Evolutionary conservation across 2,329 filamentous ascomycete species (phyloP).

Genomic region (Penicillium sp.): DNA sequence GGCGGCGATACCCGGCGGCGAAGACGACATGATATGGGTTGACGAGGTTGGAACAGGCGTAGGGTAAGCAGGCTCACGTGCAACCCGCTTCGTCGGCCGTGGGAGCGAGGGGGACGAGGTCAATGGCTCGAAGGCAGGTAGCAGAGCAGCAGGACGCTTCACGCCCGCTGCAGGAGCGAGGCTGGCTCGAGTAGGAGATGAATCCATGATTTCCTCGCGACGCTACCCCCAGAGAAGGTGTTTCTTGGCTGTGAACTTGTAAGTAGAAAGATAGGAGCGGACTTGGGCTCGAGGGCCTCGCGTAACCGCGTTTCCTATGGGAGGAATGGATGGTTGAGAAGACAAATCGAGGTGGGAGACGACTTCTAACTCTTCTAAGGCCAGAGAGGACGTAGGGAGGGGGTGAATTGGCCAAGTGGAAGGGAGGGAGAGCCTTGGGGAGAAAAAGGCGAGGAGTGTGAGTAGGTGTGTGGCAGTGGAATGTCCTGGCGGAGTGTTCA

Average conservation of each 20-base stretch:
- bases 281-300: constrained; percentile 28
- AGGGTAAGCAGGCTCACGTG: constrained; percentile 65
- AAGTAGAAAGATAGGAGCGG: constrained; percentile 17
- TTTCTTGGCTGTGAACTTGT: constrained; percentile 6
- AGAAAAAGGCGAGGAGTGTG: constrained; percentile 21
- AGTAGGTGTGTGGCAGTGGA: constrained; percentile 35
- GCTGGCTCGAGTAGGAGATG: constrained; percentile 41
- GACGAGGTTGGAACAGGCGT: constrained; percentile 94
- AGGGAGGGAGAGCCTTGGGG: constrained; percentile 25
- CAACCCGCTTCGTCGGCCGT: constrained; percentile 49
- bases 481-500: constrained; percentile 37
- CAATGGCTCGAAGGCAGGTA: constrained; percentile 53
- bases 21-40: constrained; percentile 86
- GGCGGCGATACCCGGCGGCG: constrained; percentile 62
- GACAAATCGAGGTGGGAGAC: constrained; percentile 15
- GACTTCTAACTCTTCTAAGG: constrained; percentile 5
- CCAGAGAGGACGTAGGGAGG: constrained; percentile 24
- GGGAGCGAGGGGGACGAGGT: constrained; percentile 52
- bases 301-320: constrained; percentile 22
- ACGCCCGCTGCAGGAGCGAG: constrained; percentile 40
- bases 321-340: constrained; percentile 7
- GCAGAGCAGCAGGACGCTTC: constrained; percentile 50
- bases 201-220: constrained; percentile 38
- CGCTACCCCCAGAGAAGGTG: constrained; percentile 14
- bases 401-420: constrained; percentile 22